Base-by-base conservation (phyloP, 352 stramenopile genomes). In the Globisporangium nagaii region DNA sequence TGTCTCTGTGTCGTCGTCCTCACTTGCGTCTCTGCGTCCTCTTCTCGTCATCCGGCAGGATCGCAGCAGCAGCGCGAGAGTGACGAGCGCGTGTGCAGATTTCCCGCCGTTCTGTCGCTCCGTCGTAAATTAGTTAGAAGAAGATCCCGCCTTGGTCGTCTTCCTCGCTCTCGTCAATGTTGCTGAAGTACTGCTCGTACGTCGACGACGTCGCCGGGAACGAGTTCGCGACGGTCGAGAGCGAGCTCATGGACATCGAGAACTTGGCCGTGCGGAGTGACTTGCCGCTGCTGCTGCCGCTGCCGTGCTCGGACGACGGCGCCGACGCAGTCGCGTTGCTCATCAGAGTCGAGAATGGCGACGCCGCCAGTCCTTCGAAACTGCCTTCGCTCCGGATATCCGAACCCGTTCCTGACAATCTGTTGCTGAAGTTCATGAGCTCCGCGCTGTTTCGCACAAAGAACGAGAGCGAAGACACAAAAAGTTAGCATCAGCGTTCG, bases 161-260 rank as follows among this genome's bases (percentile, higher is more conserved):
- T 62, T 91, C 83, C 34, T 75, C 81, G 61, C 73, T 79, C 59
- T 92, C 83, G 57, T 88, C 75, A 58, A 94, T 87, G 67, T 92
- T 90, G 68, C 75, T 92, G 39, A 94, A 84, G 56, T 94, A 94
- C 52, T 92, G 81, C 61, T 92, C 84, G 60, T 92, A 94, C 11
- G 84, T 92, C 25, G 82, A 83, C 31, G 81, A 90, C 32, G 81
- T 89, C 20, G 75, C 68, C 27, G 82, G 68, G 36, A 85, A 62
- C 42, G 73, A 72, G 30, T 74, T 83, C 6, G 66, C 71, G 15
- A 70, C 77, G 19, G 64, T 84, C 32, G 84, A 90, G 30, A 94
- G 66, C 44, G 78, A 81, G 50, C 75, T 92, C 84, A 94, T 94
- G 41, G 84, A 94, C 81, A 94, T 90, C 17, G 81, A 92, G 58